These are phyloP conservation scores for Colletotrichum sp. DNA, from an alignment of 2,329 filamentous ascomycete genomes.

Conservation along the genomic window DNA sequence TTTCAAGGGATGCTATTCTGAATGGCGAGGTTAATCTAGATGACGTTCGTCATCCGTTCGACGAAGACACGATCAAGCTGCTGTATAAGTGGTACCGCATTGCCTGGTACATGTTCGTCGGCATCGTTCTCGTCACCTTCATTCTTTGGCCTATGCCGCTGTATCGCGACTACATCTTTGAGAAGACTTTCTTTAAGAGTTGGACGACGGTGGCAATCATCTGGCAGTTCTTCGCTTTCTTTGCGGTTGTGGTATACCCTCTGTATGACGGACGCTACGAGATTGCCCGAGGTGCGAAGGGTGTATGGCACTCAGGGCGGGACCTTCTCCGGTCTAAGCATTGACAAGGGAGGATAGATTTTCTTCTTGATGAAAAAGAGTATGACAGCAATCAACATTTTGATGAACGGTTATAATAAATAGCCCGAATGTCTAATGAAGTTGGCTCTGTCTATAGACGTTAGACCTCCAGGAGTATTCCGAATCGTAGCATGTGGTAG, in stretches of 20 bases:
- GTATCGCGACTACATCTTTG: slow-evolving; percentile 58
- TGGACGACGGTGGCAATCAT: slow-evolving; percentile 57
- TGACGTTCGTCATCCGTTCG: not conserved
- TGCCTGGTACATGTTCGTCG: not conserved
- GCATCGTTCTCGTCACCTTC: not conserved
- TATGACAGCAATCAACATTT: not conserved
- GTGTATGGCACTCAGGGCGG: not conserved
- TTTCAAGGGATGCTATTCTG: not conserved
- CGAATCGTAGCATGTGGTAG: not conserved
- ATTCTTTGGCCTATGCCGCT: slow-evolving; percentile 58
- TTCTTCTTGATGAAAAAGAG: not conserved
- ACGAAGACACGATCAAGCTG: not conserved
- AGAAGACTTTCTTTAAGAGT: slow-evolving; percentile 51
- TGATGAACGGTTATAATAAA: not conserved
- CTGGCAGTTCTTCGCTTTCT: slow-evolving; percentile 35
- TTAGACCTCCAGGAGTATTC: not conserved
- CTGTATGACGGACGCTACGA: not conserved
- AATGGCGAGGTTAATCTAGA: not conserved
- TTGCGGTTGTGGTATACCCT: not conserved
- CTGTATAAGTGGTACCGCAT: not conserved
- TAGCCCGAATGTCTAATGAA: not conserved
- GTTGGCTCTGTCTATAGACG: not conserved
- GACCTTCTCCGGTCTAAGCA: not conserved
- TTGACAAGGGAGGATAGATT: not conserved
- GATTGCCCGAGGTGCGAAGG: not conserved